Evolutionary conservation across 2,329 filamentous ascomycete genomes (phyloP).

Genomic region (Fusarium coicis): DNA sequence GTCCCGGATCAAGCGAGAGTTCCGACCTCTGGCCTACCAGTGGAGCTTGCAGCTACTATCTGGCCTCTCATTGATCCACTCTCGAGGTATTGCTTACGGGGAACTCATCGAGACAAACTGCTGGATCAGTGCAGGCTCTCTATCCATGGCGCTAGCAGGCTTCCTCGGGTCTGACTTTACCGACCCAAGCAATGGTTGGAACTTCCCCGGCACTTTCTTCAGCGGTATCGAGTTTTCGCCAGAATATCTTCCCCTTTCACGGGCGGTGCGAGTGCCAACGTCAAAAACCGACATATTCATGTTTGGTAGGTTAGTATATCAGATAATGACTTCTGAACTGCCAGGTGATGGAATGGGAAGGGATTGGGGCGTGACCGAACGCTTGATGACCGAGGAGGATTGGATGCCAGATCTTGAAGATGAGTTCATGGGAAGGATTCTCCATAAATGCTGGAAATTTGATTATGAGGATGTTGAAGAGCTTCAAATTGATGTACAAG

Average conservation of each 20-base stretch:
- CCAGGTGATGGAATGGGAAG: no score
- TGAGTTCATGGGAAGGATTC: neutral
- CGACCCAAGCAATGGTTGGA: neutral
- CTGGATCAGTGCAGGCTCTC: neutral
- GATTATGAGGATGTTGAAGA: neutral
- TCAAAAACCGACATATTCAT: neutral
- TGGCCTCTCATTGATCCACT: neutral
- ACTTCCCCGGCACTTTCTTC: no score
- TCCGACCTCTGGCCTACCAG: neutral
- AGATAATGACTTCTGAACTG: neutral
- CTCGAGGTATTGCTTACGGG: neutral
- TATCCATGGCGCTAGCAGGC: neutral
- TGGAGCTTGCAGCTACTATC: neutral
- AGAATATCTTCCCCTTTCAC: no score
- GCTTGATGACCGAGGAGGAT: no score
- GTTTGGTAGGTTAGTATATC: neutral
- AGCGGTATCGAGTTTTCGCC: no score
- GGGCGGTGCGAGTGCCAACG: no score
- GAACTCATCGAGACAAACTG: neutral
- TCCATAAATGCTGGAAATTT: neutral
- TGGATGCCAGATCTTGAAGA: constrained; percentile 2
- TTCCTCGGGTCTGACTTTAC: accelerated
- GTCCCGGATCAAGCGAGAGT: neutral
- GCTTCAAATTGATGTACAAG: neutral
- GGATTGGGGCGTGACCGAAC: no score